phyloP scores from a whole-genome alignment of 2,329 filamentous ascomycete species.

The Penicillium sp. region DNA sequence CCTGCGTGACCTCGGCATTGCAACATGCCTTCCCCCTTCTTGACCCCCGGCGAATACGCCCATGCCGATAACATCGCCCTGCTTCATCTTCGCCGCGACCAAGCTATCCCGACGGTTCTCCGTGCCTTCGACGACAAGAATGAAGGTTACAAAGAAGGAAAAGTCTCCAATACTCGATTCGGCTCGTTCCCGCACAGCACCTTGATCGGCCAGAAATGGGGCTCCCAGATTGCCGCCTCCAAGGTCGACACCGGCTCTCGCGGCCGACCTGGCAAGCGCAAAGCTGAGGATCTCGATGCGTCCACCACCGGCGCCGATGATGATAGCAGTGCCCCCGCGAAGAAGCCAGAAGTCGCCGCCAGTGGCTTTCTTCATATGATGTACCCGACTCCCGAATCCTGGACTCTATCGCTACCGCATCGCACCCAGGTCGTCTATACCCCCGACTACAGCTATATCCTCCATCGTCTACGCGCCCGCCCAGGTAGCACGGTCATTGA shows the following conservation, averaged over 20 bases:
- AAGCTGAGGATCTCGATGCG: conserved; percentile 47
- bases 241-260: conserved; percentile 90
- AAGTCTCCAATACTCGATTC: conserved; percentile 88
- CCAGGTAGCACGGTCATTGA: conserved; percentile 54
- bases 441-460: conserved; percentile 57
- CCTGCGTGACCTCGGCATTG: not conserved
- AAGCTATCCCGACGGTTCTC: conserved; percentile 75
- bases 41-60: conserved; percentile 69
- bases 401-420: conserved; percentile 56
- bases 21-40: conserved; percentile 70
- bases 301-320: conserved; percentile 28
- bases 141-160: conserved; percentile 75
- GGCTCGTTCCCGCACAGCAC: conserved; percentile 86
- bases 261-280: conserved; percentile 63
- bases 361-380: conserved; percentile 56
- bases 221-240: conserved; percentile 86
- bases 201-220: conserved; percentile 80
- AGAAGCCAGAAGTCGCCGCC: conserved; percentile 42
- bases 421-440: conserved; percentile 59
- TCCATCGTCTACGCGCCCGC: conserved; percentile 52
- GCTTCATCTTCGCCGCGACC: conserved; percentile 86
- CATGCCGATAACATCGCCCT: conserved; percentile 73
- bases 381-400: conserved; percentile 55
- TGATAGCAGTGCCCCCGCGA: conserved; percentile 28
- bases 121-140: conserved; percentile 64